Conservation (phyloP, 306 rosid genomes). For the Ziziphus jujuba region DNA sequence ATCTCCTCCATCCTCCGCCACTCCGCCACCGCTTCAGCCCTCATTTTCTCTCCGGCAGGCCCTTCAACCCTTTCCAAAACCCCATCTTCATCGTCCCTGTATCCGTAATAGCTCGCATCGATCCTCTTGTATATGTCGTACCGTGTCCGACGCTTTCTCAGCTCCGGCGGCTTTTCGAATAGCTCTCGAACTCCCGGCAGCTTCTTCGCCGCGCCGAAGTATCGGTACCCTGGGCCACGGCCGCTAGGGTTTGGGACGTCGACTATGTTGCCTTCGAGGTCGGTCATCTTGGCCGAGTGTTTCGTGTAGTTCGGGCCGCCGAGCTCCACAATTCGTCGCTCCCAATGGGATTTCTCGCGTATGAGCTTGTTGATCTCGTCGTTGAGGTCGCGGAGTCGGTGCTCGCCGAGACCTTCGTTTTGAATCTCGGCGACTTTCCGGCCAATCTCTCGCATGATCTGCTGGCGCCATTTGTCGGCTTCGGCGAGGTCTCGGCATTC, state of each 20-base stretch:
- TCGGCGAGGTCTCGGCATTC: conserved; percentile 96
- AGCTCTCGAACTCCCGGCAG: conserved; percentile 80
- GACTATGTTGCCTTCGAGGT: conserved; percentile 86
- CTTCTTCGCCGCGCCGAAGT: conserved; percentile 90
- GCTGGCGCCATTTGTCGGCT: conserved; percentile 90
- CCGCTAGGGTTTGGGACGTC: conserved; percentile 95
- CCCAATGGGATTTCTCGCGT: conserved; percentile 81
- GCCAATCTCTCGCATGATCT: conserved; percentile 93
- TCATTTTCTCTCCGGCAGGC: conserved; percentile 61
- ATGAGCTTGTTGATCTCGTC: conserved; percentile 95
- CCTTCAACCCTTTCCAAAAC: conserved; percentile 66
- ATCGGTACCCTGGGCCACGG: conserved; percentile 88
- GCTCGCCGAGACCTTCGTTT: conserved; percentile 92
- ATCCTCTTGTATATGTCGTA: conserved; percentile 85
- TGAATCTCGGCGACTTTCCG: conserved; percentile 98
- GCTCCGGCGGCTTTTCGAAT: conserved; percentile 89
- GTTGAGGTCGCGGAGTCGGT: conserved; percentile 93
- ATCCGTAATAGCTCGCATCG: conserved; percentile 84
- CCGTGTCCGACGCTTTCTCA: conserved; percentile 75
- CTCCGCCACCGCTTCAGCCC: conserved; percentile 65
- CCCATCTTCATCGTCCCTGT: conserved; percentile 91
- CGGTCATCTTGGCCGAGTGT: conserved; percentile 85
- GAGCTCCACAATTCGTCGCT: conserved; percentile 80
- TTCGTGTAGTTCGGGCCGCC: conserved; percentile 74
- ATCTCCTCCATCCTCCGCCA: conserved; percentile 75